Evolutionary conservation across 441 rosid genomes (phyloP).

Genomic region (Mallotus repandus): DNA sequence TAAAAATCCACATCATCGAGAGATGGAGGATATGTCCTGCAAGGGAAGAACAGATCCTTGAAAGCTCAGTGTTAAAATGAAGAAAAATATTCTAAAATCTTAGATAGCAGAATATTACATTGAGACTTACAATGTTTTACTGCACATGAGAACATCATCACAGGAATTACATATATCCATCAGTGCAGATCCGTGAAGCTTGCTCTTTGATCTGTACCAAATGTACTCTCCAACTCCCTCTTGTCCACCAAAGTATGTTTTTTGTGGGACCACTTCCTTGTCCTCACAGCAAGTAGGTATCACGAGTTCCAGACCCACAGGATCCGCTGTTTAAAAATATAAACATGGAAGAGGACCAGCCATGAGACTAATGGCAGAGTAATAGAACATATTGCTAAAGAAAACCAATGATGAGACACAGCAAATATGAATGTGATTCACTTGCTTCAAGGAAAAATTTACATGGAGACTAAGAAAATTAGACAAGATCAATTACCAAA

Average conservation of each 20-base stretch:
- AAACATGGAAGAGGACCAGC: conserved; percentile 12
- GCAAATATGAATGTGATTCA: conserved; percentile 5
- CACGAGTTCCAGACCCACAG: conserved; percentile 81
- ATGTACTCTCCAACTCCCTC: conserved; percentile 85
- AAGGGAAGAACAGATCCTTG: conserved; percentile 24
- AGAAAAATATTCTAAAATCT: conserved; percentile 21
- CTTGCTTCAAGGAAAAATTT: conserved; percentile 2
- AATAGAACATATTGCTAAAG: conserved; percentile 5
- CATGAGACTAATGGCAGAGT: background rate
- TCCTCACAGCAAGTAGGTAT: conserved; percentile 76
- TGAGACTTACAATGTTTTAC: conserved; percentile 70
- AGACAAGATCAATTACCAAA: background rate
- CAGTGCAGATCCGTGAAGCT: conserved; percentile 59
- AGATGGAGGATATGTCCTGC: conserved; percentile 78
- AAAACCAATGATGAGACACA: background rate
- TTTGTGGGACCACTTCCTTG: conserved; percentile 69
- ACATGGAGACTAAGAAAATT: background rate
- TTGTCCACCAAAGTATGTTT: conserved; percentile 84
- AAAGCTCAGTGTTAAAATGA: conserved; percentile 6
- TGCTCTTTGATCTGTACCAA: conserved; percentile 79
- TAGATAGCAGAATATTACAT: conserved; percentile 13
- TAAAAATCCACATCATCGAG: conserved; percentile 85
- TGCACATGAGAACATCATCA: conserved; percentile 51
- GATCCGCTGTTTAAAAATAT: conserved; percentile 67
- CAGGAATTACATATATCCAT: conserved; percentile 51